Evolutionary conservation across 139 green algal species (phyloP), one percentile per base, ranked within the genome.

Genomic region (Micractinium sp.): DNA sequence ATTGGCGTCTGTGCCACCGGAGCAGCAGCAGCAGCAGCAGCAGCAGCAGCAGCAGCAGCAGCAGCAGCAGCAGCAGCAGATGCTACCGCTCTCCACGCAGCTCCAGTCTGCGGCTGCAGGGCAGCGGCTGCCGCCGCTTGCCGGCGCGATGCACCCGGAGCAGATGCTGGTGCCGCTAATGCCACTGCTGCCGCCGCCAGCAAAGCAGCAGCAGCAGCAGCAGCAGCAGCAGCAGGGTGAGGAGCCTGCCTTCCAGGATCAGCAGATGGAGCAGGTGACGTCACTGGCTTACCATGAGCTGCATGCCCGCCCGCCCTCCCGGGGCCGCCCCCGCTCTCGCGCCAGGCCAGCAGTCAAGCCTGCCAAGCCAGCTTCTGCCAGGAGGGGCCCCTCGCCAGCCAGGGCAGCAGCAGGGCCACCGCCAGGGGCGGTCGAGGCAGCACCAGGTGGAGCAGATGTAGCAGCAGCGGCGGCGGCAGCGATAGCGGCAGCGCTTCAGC

Each of bases 11-110:
- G n/a, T n/a, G n/a, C n/a, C n/a, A n/a, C n/a, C n/a, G n/a, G n/a
- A n/a, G 47, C 9, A 9, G 47, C 47, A 56, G 47, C 47, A 3
- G 15, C 31, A 36, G 4, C 73, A 38, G 3, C 35, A n/a, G 16
- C 73, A 79, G 73, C 73, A 79, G 73, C n/a, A 79, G n/a, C 73
- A 79, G 73, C 73, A 79, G n/a, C 29, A 41, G 73, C 73, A 38
- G 31, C 80, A 41, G 53, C 31, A 53, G 53, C n/a, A 29, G 31
- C 1, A 23, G 56, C 47, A 61, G 38, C 3, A 18, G 71, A 25
- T 38, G 71, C 2, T 77, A 27, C 71, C 71, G 15, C 31, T 22
- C 1, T 22, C 77, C 77, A 82, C 33, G 77, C 78, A 84, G 78
- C 12, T 25, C 2, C 12, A 56, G 9, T 56, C 9, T 56, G 47